phyloP scores from a whole-genome alignment of 495 filamentous ascomycete species.

The Corynascus novoguineensis region DNA sequence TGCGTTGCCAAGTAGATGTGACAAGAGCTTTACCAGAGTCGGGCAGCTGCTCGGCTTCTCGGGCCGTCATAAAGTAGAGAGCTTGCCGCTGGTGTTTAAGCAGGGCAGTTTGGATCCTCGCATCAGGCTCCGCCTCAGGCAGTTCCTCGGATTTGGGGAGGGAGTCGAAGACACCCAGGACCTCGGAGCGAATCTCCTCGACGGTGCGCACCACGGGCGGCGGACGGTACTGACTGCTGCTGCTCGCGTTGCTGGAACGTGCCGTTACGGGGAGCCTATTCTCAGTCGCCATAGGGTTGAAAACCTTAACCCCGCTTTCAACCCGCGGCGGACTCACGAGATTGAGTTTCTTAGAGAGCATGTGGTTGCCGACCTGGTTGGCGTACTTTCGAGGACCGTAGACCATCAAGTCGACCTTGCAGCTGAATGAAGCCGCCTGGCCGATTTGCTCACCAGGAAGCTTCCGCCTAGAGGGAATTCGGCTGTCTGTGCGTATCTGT shows the following conservation, averaged over 20 bases:
- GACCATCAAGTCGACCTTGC: conserved; percentile 62
- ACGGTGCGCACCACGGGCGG: conserved; percentile 50
- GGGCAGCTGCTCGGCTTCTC: conserved; percentile 52
- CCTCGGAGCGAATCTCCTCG: conserved; percentile 79
- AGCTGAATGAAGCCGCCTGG: conserved; percentile 47
- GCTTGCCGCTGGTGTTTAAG: conserved; percentile 89
- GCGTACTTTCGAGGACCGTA: conserved; percentile 71
- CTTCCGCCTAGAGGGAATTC: conserved; percentile 58
- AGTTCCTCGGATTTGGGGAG: conserved; percentile 68
- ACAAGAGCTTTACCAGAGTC: conserved; percentile 44
- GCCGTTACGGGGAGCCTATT: conserved; percentile 34
- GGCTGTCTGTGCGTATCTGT: conserved; percentile 60
- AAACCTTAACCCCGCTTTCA: conserved; percentile 57
- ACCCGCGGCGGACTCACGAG: conserved; percentile 58
- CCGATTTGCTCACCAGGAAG: conserved; percentile 46
- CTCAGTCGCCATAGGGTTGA: conserved; percentile 57
- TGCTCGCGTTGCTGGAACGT: conserved; percentile 6
- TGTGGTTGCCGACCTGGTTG: conserved; percentile 55
- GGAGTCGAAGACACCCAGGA: conserved; percentile 81
- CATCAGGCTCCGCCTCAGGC: conserved; percentile 64
- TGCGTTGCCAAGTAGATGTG: conserved; percentile 69
- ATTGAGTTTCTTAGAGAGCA: conserved; percentile 59
- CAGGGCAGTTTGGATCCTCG: conserved; percentile 59
- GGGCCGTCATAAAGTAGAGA: conserved; percentile 79
- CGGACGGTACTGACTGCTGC: conserved; percentile 13